Evolutionary conservation across 305 asterid species (phyloP).

Genomic region (Fraxinus albicans): DNA sequence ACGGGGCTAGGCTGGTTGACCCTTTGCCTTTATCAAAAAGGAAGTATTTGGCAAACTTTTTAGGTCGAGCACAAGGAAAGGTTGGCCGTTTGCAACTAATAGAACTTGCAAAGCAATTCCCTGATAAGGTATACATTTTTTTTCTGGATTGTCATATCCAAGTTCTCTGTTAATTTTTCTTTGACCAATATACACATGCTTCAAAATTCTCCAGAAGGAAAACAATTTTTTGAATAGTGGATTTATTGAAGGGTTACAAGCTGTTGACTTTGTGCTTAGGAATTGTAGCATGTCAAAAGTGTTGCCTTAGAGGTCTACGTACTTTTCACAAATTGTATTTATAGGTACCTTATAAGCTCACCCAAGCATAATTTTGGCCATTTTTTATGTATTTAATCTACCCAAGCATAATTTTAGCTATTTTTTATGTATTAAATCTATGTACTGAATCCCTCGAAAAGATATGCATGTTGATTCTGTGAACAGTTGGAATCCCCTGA

Average conservation of each 20-base stretch:
- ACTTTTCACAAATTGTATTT: background rate
- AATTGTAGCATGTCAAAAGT: slow-evolving; percentile 3
- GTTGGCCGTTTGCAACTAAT: slow-evolving; percentile 78
- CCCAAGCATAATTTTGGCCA: background rate
- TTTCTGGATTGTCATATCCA: background rate
- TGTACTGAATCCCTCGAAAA: slow-evolving; percentile 27
- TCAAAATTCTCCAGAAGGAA: background rate
- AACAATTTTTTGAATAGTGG: background rate
- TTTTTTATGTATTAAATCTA: slow-evolving; percentile 7
- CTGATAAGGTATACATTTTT: slow-evolving; percentile 60
- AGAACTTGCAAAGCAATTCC: slow-evolving; percentile 76
- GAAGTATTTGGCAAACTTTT: slow-evolving; percentile 76
- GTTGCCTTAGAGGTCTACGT: background rate
- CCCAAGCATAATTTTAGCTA: background rate
- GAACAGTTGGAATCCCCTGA: slow-evolving; percentile 99
- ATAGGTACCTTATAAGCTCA: background rate
- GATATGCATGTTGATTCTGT: slow-evolving; percentile 53
- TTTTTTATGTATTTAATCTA: slow-evolving; percentile 6
- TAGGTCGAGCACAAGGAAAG: slow-evolving; percentile 97
- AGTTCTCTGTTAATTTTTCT: background rate
- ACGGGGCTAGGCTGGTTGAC: slow-evolving; percentile 58
- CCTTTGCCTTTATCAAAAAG: slow-evolving; percentile 82
- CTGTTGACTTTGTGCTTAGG: slow-evolving; percentile 10
- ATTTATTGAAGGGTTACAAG: slow-evolving; percentile 4
- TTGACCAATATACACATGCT: background rate